Evolutionary conservation across 768 basidiomycete genomes (phyloP).

Genomic region (Rhizopogon sp.): DNA sequence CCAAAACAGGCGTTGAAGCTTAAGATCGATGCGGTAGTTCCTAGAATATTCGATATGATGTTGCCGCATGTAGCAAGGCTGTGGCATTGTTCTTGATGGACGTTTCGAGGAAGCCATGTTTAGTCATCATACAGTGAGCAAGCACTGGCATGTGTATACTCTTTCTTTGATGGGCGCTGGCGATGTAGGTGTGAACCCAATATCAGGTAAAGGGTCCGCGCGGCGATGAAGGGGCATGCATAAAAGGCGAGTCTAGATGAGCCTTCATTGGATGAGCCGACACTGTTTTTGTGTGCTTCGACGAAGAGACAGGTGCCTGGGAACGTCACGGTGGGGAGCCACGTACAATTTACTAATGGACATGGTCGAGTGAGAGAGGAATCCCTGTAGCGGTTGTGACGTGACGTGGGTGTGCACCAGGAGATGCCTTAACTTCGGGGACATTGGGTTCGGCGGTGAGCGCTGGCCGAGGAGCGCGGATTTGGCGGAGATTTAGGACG

Average conservation of each 20-base stretch:
- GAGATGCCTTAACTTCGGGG: not conserved
- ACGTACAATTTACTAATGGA: conserved; percentile 9
- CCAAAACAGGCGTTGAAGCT: conserved; percentile 1
- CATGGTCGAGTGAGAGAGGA: conserved; percentile 8
- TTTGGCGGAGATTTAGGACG: conserved; percentile 11
- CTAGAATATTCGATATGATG: conserved; percentile 7
- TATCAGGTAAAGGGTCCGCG: conserved; percentile 1
- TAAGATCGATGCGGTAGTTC: conserved; percentile 3
- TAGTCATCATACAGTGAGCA: conserved; percentile 1
- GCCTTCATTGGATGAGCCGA: conserved; percentile 1
- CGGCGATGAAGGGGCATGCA: conserved; percentile 3
- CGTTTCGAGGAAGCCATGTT: not conserved
- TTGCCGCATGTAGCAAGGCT: conserved; percentile 8
- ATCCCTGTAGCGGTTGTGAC: conserved; percentile 6
- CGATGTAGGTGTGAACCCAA: not conserved
- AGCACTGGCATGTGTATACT: not conserved
- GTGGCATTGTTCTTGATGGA: conserved; percentile 4
- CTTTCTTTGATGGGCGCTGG: conserved; percentile 4
- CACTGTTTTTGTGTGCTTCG: not conserved
- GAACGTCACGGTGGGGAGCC: conserved; percentile 2
- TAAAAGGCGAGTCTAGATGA: not conserved
- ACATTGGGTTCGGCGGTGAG: conserved; percentile 6
- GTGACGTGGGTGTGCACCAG: conserved; percentile 2
- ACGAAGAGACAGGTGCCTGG: not conserved
- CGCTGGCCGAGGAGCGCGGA: conserved; percentile 7